Conservation (phyloP, 2,329 filamentous ascomycete species). For the Fusarium oxysporum region DNA sequence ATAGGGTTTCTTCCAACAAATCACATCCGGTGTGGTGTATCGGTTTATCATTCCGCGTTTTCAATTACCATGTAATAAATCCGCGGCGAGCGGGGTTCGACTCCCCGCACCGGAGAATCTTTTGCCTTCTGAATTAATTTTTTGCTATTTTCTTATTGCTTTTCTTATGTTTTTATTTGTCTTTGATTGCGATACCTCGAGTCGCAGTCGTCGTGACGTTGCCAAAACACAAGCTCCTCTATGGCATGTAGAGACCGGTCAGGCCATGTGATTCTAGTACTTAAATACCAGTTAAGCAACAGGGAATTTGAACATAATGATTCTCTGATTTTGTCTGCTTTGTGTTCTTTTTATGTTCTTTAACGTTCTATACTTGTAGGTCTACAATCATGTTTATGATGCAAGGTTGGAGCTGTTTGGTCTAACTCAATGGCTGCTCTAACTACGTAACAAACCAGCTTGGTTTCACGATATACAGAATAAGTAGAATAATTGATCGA, state of each 20-base stretch:
- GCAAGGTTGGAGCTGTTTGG: not conserved
- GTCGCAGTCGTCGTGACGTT: not conserved
- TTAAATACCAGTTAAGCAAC: not conserved
- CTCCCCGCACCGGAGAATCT: conserved; percentile 23
- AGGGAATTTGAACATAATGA: fast-evolving
- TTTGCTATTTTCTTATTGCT: not conserved
- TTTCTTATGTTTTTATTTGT: not conserved
- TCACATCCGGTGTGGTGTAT: conserved; percentile 30
- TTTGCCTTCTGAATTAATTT: not conserved
- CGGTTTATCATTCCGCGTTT: conserved; percentile 33
- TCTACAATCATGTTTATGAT: not conserved
- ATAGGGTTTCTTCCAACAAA: fast-evolving
- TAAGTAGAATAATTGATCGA: not conserved
- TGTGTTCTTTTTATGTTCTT: not conserved
- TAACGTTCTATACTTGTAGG: not conserved
- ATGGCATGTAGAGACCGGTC: too few species aligned
- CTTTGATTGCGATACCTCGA: not conserved
- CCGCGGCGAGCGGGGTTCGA: conserved; percentile 34
- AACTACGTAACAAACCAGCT: too few species aligned
- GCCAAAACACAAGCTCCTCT: too few species aligned
- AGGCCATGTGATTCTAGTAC: not conserved
- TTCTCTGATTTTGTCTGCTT: fast-evolving
- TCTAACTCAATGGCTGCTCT: not conserved
- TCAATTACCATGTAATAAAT: not conserved
- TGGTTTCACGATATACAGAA: not conserved